Conservation (phyloP, 1,284 basidiomycete genomes). For the Fomitopsis betulina region DNA sequence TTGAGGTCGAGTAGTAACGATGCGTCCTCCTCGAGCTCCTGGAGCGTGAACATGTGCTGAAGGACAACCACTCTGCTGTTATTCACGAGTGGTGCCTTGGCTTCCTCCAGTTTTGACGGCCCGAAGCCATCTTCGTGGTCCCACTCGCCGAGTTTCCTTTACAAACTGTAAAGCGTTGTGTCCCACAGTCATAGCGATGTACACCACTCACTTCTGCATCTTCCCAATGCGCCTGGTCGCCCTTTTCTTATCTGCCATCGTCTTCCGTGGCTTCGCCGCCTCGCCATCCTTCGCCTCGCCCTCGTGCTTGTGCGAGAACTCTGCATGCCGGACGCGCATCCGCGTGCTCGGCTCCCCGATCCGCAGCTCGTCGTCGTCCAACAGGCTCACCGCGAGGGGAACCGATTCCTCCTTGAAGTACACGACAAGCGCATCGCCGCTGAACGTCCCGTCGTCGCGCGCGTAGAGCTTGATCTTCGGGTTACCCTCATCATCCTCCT, state of each 20-base stretch:
- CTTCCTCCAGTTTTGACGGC: conserved; percentile 54
- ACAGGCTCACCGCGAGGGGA: conserved; percentile 74
- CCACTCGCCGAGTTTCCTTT: conserved; percentile 78
- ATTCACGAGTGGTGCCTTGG: conserved; percentile 39
- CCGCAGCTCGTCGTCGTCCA: conserved; percentile 91
- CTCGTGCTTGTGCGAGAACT: conserved; percentile 70
- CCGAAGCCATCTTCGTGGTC: conserved; percentile 83
- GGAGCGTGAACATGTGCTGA: conserved; percentile 91
- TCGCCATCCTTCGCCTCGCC: conserved; percentile 24
- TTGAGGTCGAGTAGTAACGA: conserved; percentile 89
- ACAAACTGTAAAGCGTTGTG: background rate
- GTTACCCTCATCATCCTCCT: conserved; percentile 85
- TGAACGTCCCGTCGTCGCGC: conserved; percentile 86
- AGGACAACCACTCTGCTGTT: conserved; percentile 84
- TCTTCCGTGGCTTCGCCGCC: conserved; percentile 47
- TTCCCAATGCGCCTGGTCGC: conserved; percentile 78
- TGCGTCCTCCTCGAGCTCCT: conserved; percentile 86
- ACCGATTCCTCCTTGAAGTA: conserved; percentile 98
- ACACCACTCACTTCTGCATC: conserved; percentile 75
- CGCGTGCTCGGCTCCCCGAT: conserved; percentile 70
- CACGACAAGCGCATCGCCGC: conserved; percentile 92
- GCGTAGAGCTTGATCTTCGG: conserved; percentile 94
- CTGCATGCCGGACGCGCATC: conserved; percentile 83
- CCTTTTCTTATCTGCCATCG: conserved; percentile 77
- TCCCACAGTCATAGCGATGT: background rate